phyloP scores from a whole-genome alignment of 225 moss, liverwort and hornwort genomes.

The Asterella californica region DNA sequence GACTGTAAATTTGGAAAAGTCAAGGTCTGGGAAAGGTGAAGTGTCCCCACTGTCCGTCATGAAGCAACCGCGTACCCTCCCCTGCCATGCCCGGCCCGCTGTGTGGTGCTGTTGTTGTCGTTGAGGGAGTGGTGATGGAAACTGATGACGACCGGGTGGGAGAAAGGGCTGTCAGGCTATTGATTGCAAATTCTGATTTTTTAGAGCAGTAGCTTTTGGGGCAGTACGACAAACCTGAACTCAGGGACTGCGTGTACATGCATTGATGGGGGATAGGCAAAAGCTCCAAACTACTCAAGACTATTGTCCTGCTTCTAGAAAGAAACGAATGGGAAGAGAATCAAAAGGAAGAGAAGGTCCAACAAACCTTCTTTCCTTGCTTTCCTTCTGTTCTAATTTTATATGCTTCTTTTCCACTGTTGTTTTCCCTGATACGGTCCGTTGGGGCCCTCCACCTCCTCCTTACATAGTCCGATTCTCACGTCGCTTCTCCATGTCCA shows the following conservation, averaged over 20 bases:
- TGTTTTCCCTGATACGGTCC: slow-evolving; percentile 10
- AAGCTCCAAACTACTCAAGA: too few species aligned
- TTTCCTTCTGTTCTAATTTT: neutral
- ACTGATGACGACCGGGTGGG: neutral
- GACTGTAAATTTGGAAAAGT: too few species aligned
- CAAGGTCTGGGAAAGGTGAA: neutral
- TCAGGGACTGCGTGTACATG: neutral
- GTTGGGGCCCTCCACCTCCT: neutral
- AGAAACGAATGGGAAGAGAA: neutral
- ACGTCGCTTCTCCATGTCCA: slow-evolving; percentile 9
- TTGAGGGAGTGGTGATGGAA: neutral
- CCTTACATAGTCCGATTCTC: slow-evolving; percentile 10
- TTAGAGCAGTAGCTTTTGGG: neutral
- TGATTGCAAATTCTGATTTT: slow-evolving; percentile 6
- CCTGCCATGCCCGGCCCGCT: neutral
- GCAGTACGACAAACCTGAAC: neutral
- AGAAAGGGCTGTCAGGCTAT: neutral
- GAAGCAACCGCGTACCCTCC: too few species aligned
- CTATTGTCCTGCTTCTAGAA: neutral
- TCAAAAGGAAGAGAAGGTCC: neutral
- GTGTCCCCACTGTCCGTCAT: neutral
- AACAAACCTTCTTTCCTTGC: neutral
- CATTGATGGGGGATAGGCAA: too few species aligned
- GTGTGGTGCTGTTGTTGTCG: neutral
- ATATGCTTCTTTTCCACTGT: neutral